These are phyloP conservation scores for Daedaleopsis nitida DNA, from an alignment of 768 basidiomycete genomes.

Conservation along the genomic window DNA sequence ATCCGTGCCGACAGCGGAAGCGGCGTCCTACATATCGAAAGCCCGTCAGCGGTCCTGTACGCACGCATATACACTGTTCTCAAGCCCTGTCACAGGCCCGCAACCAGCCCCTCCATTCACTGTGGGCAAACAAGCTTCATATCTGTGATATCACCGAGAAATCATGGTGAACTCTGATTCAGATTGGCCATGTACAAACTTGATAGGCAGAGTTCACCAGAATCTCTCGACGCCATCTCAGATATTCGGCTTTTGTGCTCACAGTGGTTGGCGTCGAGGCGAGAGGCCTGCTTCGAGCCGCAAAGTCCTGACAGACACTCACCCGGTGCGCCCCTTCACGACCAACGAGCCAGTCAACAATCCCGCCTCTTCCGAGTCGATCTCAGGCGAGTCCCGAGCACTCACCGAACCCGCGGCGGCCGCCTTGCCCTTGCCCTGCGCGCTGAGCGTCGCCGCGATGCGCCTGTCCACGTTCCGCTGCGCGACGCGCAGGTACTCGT, in stretches of 20 bases:
- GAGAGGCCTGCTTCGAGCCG: background rate
- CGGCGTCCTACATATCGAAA: constrained; percentile 40
- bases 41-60: background rate
- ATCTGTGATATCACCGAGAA: no score
- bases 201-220: no score
- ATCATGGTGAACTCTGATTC: no score
- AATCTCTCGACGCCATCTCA: no score
- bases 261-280: no score
- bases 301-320: constrained; percentile 27
- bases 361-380: constrained; percentile 52
- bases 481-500: constrained; percentile 75
- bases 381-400: constrained; percentile 43
- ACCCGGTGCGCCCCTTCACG: constrained; percentile 47
- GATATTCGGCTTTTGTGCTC: no score
- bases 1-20: constrained; percentile 53
- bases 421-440: constrained; percentile 51
- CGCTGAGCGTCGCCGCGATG: constrained; percentile 51
- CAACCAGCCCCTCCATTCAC: no score
- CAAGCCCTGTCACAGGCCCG: no score
- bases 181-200: no score
- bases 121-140: no score
- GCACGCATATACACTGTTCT: background rate
- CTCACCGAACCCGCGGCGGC: constrained; percentile 34
- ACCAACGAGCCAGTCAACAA: constrained; percentile 50
- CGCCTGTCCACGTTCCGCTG: constrained; percentile 59